Evolutionary conservation across 768 basidiomycete species (phyloP), one percentile per base, ranked within the genome.

Genomic region (Boletus rubroflammeus): DNA sequence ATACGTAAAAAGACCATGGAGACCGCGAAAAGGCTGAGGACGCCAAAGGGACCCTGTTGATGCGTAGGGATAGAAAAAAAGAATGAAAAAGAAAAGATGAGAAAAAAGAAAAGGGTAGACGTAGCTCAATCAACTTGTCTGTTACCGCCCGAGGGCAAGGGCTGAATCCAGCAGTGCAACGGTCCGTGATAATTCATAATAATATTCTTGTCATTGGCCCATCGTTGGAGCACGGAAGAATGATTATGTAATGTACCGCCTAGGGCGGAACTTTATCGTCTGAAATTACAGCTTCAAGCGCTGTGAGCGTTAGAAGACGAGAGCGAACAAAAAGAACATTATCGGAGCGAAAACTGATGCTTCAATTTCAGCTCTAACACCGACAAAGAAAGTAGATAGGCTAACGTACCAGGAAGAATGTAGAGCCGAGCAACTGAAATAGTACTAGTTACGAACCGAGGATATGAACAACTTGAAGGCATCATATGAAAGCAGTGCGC

Each of bases 321-420:
- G 35, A 32, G 21, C 9, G 5, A 38, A 55, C 21, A 17, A 35
- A 19, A 56, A 46, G 29, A 55, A 28, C n/a, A n/a, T 26, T n/a
- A 13, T 19, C 9, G 19, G n/a, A 39, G 8, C 15, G n/a, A 41
- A 34, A 34, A 25, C 40, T 4, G 36, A 39, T 26, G 38, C 17
- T 38, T 57, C 47, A 25, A 50, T 50, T 23, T 44, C 47, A 48
- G 31, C 26, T 50, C 26, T 45, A 57, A 57, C 55, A 4, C 23
- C 48, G 47, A 39, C 25, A 6, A 51, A 32, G 17, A 31, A 41
- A 19, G 29, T 40, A 10, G 2, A 21, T 26, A 7, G 23, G 2
- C 23, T 13, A 31, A 39, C 38, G 31, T 46, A 56, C 44, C 44
- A n/a, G 35, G 38, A 19, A 21, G 31, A 36, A 36, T 6, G 34